Evolutionary conservation across 495 filamentous ascomycete genomes (phyloP).

Genomic region (Penicillium lividum): DNA sequence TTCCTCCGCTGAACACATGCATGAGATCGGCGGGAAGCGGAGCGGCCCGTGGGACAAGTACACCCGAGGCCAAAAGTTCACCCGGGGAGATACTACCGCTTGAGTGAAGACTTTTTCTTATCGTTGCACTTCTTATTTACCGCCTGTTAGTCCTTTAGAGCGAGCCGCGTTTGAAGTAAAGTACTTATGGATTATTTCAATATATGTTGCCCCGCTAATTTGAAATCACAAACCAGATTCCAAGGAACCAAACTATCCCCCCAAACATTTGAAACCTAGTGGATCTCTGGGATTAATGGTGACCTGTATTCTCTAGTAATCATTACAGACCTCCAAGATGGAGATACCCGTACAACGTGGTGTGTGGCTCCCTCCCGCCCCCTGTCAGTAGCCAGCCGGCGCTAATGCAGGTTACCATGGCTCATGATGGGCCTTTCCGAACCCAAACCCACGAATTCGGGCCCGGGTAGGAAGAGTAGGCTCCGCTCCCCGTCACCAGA

Average conservation of each 20-base stretch:
- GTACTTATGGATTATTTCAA: not conserved
- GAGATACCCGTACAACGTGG: constrained; percentile 29
- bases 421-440: constrained; percentile 32
- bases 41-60: constrained; percentile 48
- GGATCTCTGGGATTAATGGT: constrained; percentile 19
- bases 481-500: constrained; percentile 26
- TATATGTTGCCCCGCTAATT: not conserved
- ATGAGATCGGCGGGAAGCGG: constrained; percentile 52
- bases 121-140: too few species aligned
- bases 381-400: constrained; percentile 36
- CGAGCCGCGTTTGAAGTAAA: not conserved
- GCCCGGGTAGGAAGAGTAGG: constrained; percentile 7
- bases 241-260: not conserved
- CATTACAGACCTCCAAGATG: not conserved
- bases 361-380: constrained; percentile 29
- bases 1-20: constrained; percentile 39
- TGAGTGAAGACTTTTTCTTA: not conserved
- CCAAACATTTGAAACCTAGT: not conserved
- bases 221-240: not conserved
- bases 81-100: not conserved
- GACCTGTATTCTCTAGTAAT: constrained; percentile 4
- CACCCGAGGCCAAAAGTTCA: constrained; percentile 27
- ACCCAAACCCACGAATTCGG: constrained; percentile 45
- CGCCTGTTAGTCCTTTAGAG: not conserved
- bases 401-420: constrained; percentile 49